Evolutionary conservation across 495 filamentous ascomycete genomes (phyloP).

Genomic region (Penicillium silybi): DNA sequence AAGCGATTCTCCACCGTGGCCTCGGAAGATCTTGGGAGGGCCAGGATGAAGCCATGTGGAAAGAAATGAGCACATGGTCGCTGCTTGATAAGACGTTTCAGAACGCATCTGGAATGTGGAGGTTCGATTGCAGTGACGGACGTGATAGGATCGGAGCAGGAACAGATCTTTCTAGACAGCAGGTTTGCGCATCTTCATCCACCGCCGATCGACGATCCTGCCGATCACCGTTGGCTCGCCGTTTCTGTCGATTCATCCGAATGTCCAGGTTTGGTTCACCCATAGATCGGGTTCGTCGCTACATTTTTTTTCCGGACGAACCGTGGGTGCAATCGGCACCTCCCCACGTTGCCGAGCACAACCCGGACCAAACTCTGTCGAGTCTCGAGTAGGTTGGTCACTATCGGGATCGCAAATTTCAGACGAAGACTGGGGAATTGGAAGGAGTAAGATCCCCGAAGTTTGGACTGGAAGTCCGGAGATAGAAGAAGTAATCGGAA

Average conservation of each 20-base stretch:
- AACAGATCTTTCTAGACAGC: background rate
- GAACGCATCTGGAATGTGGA: slow-evolving; percentile 8
- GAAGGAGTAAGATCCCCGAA: no score
- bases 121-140: background rate
- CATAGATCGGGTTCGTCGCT: background rate
- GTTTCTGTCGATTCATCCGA: slow-evolving; percentile 9
- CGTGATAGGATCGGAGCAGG: no score
- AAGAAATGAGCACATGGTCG: background rate
- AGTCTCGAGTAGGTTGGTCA: background rate
- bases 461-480: no score
- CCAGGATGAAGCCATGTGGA: background rate
- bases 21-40: background rate
- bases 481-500: no score
- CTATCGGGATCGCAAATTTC: no score
- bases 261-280: background rate
- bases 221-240: slow-evolving; percentile 15
- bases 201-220: slow-evolving; percentile 14
- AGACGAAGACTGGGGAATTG: no score
- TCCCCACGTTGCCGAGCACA: background rate
- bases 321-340: background rate
- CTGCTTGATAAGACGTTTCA: background rate
- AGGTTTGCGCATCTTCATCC: background rate
- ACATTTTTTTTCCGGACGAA: background rate
- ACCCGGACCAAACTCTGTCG: background rate
- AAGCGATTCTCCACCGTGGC: background rate